Evolutionary conservation across 441 rosid species (phyloP), one percentile per base, ranked within the genome.

Genomic region (Populus hybrid): DNA sequence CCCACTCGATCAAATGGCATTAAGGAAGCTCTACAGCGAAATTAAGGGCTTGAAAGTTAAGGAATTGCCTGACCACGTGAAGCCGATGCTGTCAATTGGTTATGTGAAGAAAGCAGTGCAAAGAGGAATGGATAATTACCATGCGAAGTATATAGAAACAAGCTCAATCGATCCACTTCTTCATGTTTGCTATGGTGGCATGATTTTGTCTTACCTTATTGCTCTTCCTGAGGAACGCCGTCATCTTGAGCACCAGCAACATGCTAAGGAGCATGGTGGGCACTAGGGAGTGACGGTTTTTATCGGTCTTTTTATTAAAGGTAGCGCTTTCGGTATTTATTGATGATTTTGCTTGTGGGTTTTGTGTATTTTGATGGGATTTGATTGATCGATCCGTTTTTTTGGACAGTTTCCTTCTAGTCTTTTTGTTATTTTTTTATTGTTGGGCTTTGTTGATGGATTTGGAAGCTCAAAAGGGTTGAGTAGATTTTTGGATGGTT

Each of bases 161-260:
- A 82, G 87, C 82, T 95, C 99, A 82, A 20, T 89, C 24, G 90
- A 88, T 0, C 99, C 99, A 67, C 85, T 95, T 72, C 88, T 75
- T 75, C 99, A 95, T 70, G 84, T 95, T 84, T 92, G 96, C 81
- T 86, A 83, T 75, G 92, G 91, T 3, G 97, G 98, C 75, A 88
- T 93, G 92, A 80, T 86, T 69, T 86, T 95, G 69, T 95, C 97
- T 21, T 93, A 93, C 82, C 97, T 95, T 20, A 85, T 95, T 67
- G 97, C 99, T 61, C 99, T 95, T 69, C 97, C 99, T 1, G 89
- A 92, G 71, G 97, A 93, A 82, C 98, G 99, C 57, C 98, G 97
- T 84, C 99, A 93, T 72, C 98, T 93, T 64, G 97, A 86, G 89
- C 98, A 93, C 86, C 85, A 90, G 87, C 93, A 87, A 84, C 98